Evolutionary conservation across 208 protist species (phyloP), one percentile per base, ranked within the genome.

Genomic region (Acanthamoeba castellanii): DNA sequence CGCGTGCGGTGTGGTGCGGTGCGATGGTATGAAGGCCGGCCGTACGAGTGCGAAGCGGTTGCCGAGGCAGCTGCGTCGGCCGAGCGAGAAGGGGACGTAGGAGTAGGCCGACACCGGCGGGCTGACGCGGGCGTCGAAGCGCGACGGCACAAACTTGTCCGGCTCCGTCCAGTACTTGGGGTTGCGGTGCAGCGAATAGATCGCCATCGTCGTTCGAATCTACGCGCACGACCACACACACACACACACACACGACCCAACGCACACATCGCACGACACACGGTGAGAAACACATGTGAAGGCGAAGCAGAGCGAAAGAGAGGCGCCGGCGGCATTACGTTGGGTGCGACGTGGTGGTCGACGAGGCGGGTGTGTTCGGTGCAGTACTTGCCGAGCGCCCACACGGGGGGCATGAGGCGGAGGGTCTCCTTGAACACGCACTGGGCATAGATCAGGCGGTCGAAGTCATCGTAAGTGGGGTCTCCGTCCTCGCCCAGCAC

Each of bases 391-490:
- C 57, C 57, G 22, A 91, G 22, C 7, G 55, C 50, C 57, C 59
- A 70, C 22, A 91, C 84, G 34, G 84, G 84, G 25, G 84, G 84
- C 30, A 91, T 32, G 30, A 91, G 32, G 57, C 84, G 84, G 30
- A 91, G 84, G 9, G 84, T 91, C 42, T 91, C 84, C 57, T 91
- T 91, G 84, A 91, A 91, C 9, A 70, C 84, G 84, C 55, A 61
- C 30, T 55, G 84, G 30, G 84, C 22, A n/a, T 91, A 91, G 37
- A 64, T 34, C 57, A 91, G 34, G 8, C 25, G 14, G 16, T 91
- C 59, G n/a, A 72, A 70, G 84, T 91, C 84, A 32, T 91, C 84
- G 37, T 91, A 91, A 55, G 84, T 91, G 25, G 59, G 84, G 22
- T 70, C 84, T 5, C 59, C 0, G 42, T 72, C 52, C 37, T 42